phyloP scores from a whole-genome alignment of 2,329 filamentous ascomycete species.

The Rhinocladiella similis region DNA sequence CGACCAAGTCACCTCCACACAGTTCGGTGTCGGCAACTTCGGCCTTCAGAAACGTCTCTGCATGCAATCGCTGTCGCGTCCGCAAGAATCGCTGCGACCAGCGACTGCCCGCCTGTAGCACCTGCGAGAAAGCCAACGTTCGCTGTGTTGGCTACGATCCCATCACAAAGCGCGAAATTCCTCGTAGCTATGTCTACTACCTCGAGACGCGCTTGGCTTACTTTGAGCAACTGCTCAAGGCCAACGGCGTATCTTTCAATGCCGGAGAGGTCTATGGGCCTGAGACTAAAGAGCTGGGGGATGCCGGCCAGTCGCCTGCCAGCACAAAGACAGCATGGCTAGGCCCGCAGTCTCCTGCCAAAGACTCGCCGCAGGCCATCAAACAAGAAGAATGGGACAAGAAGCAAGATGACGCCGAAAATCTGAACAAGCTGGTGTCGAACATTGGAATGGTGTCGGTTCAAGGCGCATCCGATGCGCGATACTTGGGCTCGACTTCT shows the following conservation, averaged over 20 bases:
- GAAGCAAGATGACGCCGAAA: constrained; percentile 58
- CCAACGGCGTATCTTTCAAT: constrained; percentile 70
- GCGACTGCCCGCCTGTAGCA: constrained; percentile 82
- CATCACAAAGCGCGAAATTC: constrained; percentile 94
- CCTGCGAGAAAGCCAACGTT: constrained; percentile 88
- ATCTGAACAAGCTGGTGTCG: constrained; percentile 65
- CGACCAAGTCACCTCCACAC: constrained; percentile 21
- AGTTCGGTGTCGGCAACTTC: constrained; percentile 38
- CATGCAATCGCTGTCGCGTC: constrained; percentile 87
- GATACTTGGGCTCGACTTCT: constrained; percentile 80
- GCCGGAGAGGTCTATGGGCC: constrained; percentile 68
- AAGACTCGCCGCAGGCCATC: constrained; percentile 32
- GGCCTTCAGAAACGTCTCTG: constrained; percentile 81
- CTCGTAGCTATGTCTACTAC: constrained; percentile 90
- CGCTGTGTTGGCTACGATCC: constrained; percentile 95
- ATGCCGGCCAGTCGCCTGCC: constrained; percentile 12
- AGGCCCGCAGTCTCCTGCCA: constrained; percentile 17
- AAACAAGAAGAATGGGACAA: constrained; percentile 33
- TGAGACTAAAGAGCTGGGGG: constrained; percentile 32
- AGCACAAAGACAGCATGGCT: constrained; percentile 28
- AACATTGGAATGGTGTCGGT: constrained; percentile 76
- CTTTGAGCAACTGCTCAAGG: constrained; percentile 72
- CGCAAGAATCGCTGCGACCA: constrained; percentile 96
- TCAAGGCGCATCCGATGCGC: constrained; percentile 73
- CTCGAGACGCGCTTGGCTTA: constrained; percentile 83